Percentiles rank a stretch among this genome's conserved stretches.
phyloP scores from a whole-genome alignment of 495 filamentous ascomycete species.

The Cairneyella variabilis region DNA sequence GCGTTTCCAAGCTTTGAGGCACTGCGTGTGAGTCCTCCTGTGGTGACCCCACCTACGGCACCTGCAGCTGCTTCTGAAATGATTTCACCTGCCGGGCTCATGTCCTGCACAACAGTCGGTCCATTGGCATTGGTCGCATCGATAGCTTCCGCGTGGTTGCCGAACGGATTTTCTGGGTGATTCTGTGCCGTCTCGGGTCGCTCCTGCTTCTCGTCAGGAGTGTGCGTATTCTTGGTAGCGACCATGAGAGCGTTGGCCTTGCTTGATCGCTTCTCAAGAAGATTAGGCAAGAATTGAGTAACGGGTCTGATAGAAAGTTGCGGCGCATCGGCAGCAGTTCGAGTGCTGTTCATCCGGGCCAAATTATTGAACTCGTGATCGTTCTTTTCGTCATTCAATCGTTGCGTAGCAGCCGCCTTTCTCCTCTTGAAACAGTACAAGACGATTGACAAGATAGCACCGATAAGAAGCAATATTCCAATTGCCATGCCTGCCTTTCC shows the following conservation, averaged over 20 bases:
- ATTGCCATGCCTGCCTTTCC: constrained; percentile 83
- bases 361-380: constrained; percentile 32
- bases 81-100: constrained; percentile 20
- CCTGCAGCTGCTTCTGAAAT: constrained; percentile 40
- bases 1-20: constrained; percentile 27
- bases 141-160: constrained; percentile 37
- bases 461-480: constrained; percentile 65
- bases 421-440: constrained; percentile 66
- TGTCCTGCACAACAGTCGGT: constrained; percentile 14
- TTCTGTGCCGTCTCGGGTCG: constrained; percentile 34
- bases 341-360: constrained; percentile 11
- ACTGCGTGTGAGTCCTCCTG: constrained; percentile 18
- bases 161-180: constrained; percentile 48
- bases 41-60: constrained; percentile 27
- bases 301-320: constrained; percentile 82
- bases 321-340: constrained; percentile 55
- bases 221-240: constrained; percentile 24
- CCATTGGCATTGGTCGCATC: constrained; percentile 25
- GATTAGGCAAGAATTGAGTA: constrained; percentile 78
- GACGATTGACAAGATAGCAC: constrained; percentile 54
- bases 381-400: constrained; percentile 55
- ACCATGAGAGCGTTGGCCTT: constrained; percentile 38
- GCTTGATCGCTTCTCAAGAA: constrained; percentile 40
- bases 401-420: constrained; percentile 42
- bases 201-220: neutral